phyloP scores from a whole-genome alignment of 2,329 filamentous ascomycete species.

The Lecanoromycetidae sp. region DNA sequence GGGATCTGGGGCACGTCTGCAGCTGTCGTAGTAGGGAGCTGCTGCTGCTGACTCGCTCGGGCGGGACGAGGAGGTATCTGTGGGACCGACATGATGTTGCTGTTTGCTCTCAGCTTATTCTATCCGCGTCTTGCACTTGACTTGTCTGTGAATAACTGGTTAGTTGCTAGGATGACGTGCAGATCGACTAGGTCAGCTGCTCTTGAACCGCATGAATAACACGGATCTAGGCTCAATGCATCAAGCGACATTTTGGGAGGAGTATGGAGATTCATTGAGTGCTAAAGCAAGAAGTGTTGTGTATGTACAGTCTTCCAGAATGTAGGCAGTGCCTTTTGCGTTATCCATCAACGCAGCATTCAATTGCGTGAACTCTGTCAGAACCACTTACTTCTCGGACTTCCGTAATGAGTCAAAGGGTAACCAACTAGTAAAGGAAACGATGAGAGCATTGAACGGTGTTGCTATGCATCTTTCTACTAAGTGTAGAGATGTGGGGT shows the following conservation, averaged over 20 bases:
- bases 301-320: constrained; percentile 6
- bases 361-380: background rate
- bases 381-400: constrained; percentile 3
- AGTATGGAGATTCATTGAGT: constrained; percentile 1
- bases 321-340: background rate
- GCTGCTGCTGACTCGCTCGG: constrained; percentile 39
- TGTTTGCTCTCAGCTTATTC: background rate
- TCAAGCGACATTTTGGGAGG: background rate
- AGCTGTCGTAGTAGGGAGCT: constrained; percentile 29
- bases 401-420: background rate
- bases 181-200: constrained; percentile 1
- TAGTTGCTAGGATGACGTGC: constrained; percentile 1
- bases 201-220: background rate
- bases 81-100: constrained; percentile 36
- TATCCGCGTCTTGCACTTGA: no score
- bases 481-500: background rate
- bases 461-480: background rate
- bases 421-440: background rate
- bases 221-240: background rate
- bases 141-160: constrained; percentile 3
- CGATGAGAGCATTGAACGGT: background rate
- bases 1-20: constrained; percentile 58
- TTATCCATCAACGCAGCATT: background rate
- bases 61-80: constrained; percentile 51
- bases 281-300: background rate